Evolutionary conservation across 2,329 filamentous ascomycete species (phyloP).

Genomic region (Sporothrix schenckii): DNA sequence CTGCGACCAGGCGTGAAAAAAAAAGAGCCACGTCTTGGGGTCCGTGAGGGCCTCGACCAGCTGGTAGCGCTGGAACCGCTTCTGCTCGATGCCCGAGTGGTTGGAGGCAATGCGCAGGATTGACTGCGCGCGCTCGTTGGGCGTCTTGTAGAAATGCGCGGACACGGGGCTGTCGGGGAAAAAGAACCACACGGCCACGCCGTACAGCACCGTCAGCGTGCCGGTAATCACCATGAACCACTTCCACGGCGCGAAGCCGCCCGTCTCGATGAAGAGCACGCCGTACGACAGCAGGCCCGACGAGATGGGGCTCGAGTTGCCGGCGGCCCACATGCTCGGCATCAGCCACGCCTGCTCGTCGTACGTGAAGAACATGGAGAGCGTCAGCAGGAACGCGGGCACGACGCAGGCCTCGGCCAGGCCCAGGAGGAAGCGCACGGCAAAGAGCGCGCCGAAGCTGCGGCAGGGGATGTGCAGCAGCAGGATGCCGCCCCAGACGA

Average conservation of each 20-base stretch:
- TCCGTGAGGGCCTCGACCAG: constrained; percentile 35
- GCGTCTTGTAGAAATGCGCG: constrained; percentile 42
- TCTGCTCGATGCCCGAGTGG: constrained; percentile 43
- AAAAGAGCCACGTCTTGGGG: constrained; percentile 38
- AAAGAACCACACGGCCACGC: constrained; percentile 39
- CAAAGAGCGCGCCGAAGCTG: constrained; percentile 36
- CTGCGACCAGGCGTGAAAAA: constrained; percentile 35
- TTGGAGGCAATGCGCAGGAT: constrained; percentile 45
- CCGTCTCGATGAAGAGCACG: constrained; percentile 41
- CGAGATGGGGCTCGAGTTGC: constrained; percentile 49
- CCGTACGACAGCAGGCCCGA: constrained; percentile 48
- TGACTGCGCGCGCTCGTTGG: constrained; percentile 40
- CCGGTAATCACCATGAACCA: constrained; percentile 43
- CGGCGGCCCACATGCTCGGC: constrained; percentile 66
- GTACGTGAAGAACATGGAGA: constrained; percentile 41
- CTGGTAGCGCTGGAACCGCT: constrained; percentile 34
- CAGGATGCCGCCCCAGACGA: constrained; percentile 34
- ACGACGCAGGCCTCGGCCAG: constrained; percentile 40
- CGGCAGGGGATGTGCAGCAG: constrained; percentile 32
- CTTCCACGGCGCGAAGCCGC: constrained; percentile 33
- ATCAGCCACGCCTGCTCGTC: constrained; percentile 53
- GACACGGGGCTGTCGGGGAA: constrained; percentile 46
- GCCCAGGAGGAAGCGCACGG: constrained; percentile 40
- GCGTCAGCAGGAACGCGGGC: constrained; percentile 43
- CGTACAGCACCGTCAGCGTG: constrained; percentile 41